Evolutionary conservation across 2,329 filamentous ascomycete genomes (phyloP), one percentile per base, ranked within the genome.

Genomic region (Chrysosporium queenslandicum): DNA sequence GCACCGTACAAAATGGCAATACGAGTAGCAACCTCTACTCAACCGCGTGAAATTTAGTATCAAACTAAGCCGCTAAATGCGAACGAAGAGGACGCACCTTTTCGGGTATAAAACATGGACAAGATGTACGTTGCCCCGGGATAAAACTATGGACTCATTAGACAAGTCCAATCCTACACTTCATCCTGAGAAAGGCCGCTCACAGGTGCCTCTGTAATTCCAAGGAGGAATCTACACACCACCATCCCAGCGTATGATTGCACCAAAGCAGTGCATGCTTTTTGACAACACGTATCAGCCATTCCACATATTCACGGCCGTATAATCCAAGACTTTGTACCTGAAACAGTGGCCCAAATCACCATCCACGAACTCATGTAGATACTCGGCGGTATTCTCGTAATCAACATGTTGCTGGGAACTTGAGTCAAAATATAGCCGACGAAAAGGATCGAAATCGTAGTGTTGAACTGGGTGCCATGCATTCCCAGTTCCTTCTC

Each of bases 91-190:
- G 12, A 75, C 73, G 55, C 60, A 65, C 80, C 78, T 46, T 76
- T 74, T 45, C 80, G 74, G 1, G 81, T 84, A 64, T 85, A 85
- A 76, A 81, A 85, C 58, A 82, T 80, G 0, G 78, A 81, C 18
- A 85, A 71, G 42, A 83, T 78, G 40, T 83, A 71, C 9, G 84
- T 71, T 0, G 78, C 78, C 39, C 82, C 82, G 0, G 82, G 81
- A 23, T 83, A 69, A 63, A 83, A 83, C 55, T 58, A 55, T 27
- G 0, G 8, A 21, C 9, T n/a, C 21, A 32, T 46, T 4, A 52
- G 29, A 39, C 5, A 46, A 36, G 16, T 20, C 36, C 4, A 39
- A 7, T 5, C 11, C 11, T 39, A 39, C 36, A 39, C 36, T 1
- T 20, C 6, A 12, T 34, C 12, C 4, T 34, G 12, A 29, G 12